These are phyloP conservation scores for Astragalus glycyphyllos DNA, from an alignment of 306 rosid species.

Conservation along the genomic window DNA sequence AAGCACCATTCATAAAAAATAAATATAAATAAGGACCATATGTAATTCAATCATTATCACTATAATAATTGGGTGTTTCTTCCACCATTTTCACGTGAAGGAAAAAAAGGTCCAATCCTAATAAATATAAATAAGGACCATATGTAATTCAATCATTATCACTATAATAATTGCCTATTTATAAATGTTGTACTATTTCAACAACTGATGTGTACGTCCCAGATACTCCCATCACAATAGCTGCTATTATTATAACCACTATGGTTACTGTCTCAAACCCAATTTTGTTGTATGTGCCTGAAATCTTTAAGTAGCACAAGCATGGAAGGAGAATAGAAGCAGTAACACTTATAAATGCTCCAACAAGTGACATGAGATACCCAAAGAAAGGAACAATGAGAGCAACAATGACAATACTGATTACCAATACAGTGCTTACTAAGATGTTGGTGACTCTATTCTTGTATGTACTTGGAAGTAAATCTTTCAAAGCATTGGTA, in stretches of 20 bases:
- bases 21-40: too few species aligned
- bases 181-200: slow-evolving; percentile 47
- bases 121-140: too few species aligned
- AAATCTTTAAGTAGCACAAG: slow-evolving; percentile 72
- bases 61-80: too few species aligned
- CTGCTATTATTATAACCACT: slow-evolving; percentile 46
- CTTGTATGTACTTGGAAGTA: slow-evolving; percentile 47
- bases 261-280: slow-evolving; percentile 44
- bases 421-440: slow-evolving; percentile 49
- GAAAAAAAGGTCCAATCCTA: too few species aligned
- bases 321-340: slow-evolving; percentile 74
- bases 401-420: slow-evolving; percentile 59
- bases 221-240: slow-evolving; percentile 42
- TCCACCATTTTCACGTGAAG: too few species aligned
- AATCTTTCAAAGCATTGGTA: slow-evolving; percentile 54
- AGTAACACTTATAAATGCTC: slow-evolving; percentile 67
- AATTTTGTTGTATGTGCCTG: slow-evolving; percentile 47
- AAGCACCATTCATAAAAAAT: too few species aligned
- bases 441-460: slow-evolving; percentile 43
- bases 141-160: too few species aligned
- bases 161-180: too few species aligned
- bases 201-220: slow-evolving; percentile 64
- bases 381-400: slow-evolving; percentile 60
- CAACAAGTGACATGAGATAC: slow-evolving; percentile 66
- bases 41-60: too few species aligned